Base-by-base conservation (phyloP, 2,329 filamentous ascomycete genomes). In the Neofusicoccum laricinum region DNA sequence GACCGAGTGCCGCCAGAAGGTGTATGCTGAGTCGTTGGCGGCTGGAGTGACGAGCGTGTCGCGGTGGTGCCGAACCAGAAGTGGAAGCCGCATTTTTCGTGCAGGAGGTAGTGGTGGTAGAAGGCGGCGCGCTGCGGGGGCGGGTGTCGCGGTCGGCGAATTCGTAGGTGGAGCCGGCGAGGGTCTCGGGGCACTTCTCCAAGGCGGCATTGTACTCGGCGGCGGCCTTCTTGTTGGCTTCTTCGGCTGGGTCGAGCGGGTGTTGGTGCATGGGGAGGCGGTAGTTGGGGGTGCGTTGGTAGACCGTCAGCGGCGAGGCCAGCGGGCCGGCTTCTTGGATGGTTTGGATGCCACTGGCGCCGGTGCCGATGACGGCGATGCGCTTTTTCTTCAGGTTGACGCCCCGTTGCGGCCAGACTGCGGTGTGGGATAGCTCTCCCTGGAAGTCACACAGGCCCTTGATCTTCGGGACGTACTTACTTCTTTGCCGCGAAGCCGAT, bases 51-150 rank as follows among this genome's bases (percentile, higher is more conserved):
- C 50, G 68, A 74, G 46, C 68, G 65, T n/a, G 67, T 64, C 8
- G 70, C 64, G 2, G 48, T 68, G 7, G 66, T 72, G 66, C 63
- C 63, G 61, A 68, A 58, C 53, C 72, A 69, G 62, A 77, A 80
- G 11, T 71, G 69, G 64, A 82, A 81, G 0, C 78, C 80, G 1
- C 77, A 77, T 3, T 70, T 61, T 0, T 71, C 64, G 68, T 79
- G 81, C 5, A 65, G 49, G 4, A 63, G 17, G 11, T 70, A 63
- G 12, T 61, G 45, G 36, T 61, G 45, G 36, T 68, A 67, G 32
- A 65, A 63, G 17, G 12, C 36, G 49, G 71, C 70, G 14, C 71
- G 66, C 45, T 71, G 68, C 25, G 66, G 68, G 7, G 65, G 34
- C 3, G 66, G 1, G 68, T 61, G 1, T 68, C 45, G n/a, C 53